Percentiles rank a stretch among this genome's conserved stretches.
Conservation (phyloP, 2,329 filamentous ascomycete species). For the Apiospora aurea region DNA sequence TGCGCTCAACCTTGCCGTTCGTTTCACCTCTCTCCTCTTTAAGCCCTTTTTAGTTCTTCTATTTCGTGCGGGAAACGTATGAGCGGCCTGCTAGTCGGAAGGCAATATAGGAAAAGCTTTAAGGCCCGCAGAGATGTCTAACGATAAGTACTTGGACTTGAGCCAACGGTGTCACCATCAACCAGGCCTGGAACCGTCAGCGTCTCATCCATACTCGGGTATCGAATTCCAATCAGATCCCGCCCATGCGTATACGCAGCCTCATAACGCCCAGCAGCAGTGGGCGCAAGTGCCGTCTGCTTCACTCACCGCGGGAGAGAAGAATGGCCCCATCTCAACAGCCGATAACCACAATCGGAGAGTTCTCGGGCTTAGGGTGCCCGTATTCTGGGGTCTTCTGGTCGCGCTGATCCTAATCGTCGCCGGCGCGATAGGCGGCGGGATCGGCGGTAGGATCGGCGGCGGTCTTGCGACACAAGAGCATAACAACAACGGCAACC, state of each 20-base stretch:
- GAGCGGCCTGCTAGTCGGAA: too few species aligned
- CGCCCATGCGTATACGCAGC: not conserved
- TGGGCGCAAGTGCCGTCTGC: not conserved
- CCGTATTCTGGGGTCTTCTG: slow-evolving; percentile 36
- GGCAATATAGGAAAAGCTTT: not conserved
- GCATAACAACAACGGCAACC: not conserved
- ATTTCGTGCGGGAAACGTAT: too few species aligned
- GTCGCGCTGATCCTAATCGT: slow-evolving; percentile 34
- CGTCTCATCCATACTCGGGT: not conserved
- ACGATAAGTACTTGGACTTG: not conserved
- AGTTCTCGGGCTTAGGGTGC: slow-evolving; percentile 35
- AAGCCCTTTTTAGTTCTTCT: too few species aligned
- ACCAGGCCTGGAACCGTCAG: not conserved
- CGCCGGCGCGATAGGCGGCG: slow-evolving; percentile 31
- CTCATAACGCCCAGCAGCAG: not conserved
- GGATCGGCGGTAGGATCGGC: not conserved
- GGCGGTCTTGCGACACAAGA: not conserved
- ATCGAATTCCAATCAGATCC: not conserved
- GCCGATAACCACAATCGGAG: slow-evolving; percentile 4
- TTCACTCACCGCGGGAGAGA: not conserved
- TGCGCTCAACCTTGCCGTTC: too few species aligned
- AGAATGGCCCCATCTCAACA: not conserved
- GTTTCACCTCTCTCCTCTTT: too few species aligned
- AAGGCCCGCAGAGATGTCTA: not conserved
- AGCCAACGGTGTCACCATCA: not conserved